Conservation (phyloP, 768 basidiomycete genomes). For the Sarcodon sp. region DNA sequence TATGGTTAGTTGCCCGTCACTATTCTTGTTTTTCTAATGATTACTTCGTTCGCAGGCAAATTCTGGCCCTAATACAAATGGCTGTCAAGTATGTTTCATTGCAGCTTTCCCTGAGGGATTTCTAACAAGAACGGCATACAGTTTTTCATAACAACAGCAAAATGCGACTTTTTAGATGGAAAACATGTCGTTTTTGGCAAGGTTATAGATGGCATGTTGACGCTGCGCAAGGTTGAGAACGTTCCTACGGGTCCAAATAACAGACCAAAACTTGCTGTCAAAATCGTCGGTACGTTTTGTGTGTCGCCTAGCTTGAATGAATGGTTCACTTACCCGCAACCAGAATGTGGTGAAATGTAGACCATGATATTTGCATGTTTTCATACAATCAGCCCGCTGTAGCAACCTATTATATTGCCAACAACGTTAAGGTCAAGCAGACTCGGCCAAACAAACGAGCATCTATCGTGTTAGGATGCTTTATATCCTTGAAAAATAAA, state of each 20-base stretch:
- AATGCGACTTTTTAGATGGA: conserved; percentile 91
- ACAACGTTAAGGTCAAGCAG: too few species aligned
- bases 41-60: conserved; percentile 52
- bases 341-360: not conserved
- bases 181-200: conserved; percentile 91
- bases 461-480: too few species aligned
- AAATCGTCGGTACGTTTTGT: conserved; percentile 58
- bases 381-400: too few species aligned
- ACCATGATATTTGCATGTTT: too few species aligned
- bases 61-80: conserved; percentile 89
- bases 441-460: too few species aligned
- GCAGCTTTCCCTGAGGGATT: not conserved
- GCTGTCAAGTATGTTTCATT: conserved; percentile 54
- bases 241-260: conserved; percentile 88
- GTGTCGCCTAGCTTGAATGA: not conserved
- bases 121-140: conserved; percentile 17
- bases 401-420: too few species aligned
- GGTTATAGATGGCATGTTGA: conserved; percentile 89
- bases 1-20: conserved; percentile 44
- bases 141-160: conserved; percentile 96
- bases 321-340: not conserved
- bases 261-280: conserved; percentile 77
- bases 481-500: too few species aligned
- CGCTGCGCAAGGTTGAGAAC: conserved; percentile 91
- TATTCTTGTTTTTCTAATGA: not conserved